These are phyloP conservation scores for Medicago lupulina DNA, from an alignment of 306 rosid genomes.

Conservation along the genomic window DNA sequence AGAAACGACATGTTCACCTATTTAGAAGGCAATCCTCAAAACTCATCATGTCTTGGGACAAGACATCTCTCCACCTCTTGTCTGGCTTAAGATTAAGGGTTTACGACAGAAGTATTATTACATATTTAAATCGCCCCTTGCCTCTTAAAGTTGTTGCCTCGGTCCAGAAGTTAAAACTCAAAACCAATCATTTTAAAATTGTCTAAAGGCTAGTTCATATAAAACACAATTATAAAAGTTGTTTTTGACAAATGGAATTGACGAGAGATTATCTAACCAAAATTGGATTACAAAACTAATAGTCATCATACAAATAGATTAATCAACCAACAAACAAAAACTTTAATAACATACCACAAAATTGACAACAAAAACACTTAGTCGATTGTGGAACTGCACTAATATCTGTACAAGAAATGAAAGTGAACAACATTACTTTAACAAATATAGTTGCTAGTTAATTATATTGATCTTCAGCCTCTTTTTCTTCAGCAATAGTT, in stretches of 20 bases:
- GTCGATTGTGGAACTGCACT: constrained; percentile 28
- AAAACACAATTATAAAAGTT: not conserved
- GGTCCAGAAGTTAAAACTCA: too few species aligned
- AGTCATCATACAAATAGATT: not conserved
- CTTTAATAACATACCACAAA: constrained; percentile 1
- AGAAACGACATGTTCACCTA: too few species aligned
- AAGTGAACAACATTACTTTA: not conserved
- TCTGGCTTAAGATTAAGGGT: too few species aligned
- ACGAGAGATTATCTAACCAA: constrained; percentile 1
- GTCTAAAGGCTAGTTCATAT: too few species aligned
- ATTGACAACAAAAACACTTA: constrained; percentile 27
- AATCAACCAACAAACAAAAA: constrained; percentile 13
- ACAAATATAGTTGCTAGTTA: not conserved
- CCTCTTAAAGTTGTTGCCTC: too few species aligned
- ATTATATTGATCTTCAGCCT: constrained; percentile 40
- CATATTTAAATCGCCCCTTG: too few species aligned
- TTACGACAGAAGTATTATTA: too few species aligned
- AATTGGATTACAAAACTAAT: not conserved
- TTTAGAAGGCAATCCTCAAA: too few species aligned
- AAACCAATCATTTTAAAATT: too few species aligned
- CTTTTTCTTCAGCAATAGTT: constrained; percentile 65
- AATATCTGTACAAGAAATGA: constrained; percentile 2
- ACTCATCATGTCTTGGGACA: too few species aligned
- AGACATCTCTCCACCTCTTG: too few species aligned
- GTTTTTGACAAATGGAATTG: not conserved